Evolutionary conservation across 345 rosid species (phyloP), one percentile per base, ranked within the genome.

Genomic region (Pistacia integerrima): DNA sequence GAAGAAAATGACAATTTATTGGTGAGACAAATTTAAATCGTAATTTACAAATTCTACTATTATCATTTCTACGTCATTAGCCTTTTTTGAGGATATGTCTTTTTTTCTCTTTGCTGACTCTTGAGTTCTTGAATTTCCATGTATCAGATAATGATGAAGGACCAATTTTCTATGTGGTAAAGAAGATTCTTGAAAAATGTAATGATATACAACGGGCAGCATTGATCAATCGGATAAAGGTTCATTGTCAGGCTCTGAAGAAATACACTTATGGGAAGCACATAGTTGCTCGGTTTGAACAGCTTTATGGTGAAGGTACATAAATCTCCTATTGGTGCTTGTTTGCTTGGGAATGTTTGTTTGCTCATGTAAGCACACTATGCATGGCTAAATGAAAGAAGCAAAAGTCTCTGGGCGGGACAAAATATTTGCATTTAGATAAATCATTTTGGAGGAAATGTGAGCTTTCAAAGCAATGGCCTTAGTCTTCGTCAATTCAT

Each of bases 261-360:
- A 97, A 94, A 76, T 97, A 97, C 82, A 97, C 99, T 5, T 97
- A 94, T 8, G 99, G 99, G 81, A 97, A 97, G 82, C 99, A 97
- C 86, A 97, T 97, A 14, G 99, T 92, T 78, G 89, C 98, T 73
- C 89, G 98, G 56, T 92, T 90, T 73, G 98, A 97, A 82, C 98
- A 91, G 77, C 93, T 89, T 49, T 88, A 85, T 48, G 70, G 92
- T 38, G 97, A 93, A 92, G 98, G 99, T 93, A 28, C 3, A 76
- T 58, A 35, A 69, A 41, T 78, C 75, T 66, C 52, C 66, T 70
- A 11, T 48, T 8, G 16, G 13, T 22, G 12, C 33, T 13, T 70
- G 57, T 36, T 6, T 70, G 17, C n/a, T 8, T 20, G 44, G 64
- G 14, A 28, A 20, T 10, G 16, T 36, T 38, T 38, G 35, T 38